Evolutionary conservation across 2,329 filamentous ascomycete species (phyloP).

Genomic region (Cercospora janseana): DNA sequence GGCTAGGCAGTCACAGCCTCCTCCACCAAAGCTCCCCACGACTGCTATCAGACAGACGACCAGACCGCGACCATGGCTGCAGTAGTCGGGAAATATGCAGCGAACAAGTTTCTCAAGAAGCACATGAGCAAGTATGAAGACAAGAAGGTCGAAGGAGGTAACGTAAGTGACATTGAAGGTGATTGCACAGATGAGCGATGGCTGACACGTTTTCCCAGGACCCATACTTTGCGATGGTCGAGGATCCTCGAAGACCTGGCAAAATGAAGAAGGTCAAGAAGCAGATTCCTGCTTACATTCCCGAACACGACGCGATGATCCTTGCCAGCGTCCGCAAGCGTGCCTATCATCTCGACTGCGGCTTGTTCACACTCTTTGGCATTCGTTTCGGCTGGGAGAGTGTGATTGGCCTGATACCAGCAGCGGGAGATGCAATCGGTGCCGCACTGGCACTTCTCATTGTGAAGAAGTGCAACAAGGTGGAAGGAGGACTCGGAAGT

Average conservation of each 20-base stretch:
- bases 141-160: conserved; percentile 43
- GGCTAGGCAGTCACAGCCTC: conserved; percentile 1
- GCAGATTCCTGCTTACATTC: conserved; percentile 77
- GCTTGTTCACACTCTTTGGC: conserved; percentile 76
- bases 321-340: conserved; percentile 82
- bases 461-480: conserved; percentile 66
- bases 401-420: conserved; percentile 79
- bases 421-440: conserved; percentile 74
- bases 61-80: conserved; percentile 43
- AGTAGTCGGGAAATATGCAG: conserved; percentile 49
- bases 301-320: conserved; percentile 74
- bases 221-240: conserved; percentile 82
- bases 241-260: conserved; percentile 67
- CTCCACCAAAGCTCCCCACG: background rate
- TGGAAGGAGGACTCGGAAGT: conserved; percentile 72
- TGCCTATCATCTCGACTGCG: conserved; percentile 82
- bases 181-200: conserved; percentile 2
- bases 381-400: conserved; percentile 86
- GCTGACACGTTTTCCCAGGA: conserved; percentile 57
- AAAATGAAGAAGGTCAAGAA: conserved; percentile 84
- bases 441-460: conserved; percentile 72
- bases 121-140: conserved; percentile 50
- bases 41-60: background rate
- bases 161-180: conserved; percentile 37
- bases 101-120: conserved; percentile 49